Conservation (phyloP, 2,329 filamentous ascomycete genomes). For the Drechslera avenae region DNA sequence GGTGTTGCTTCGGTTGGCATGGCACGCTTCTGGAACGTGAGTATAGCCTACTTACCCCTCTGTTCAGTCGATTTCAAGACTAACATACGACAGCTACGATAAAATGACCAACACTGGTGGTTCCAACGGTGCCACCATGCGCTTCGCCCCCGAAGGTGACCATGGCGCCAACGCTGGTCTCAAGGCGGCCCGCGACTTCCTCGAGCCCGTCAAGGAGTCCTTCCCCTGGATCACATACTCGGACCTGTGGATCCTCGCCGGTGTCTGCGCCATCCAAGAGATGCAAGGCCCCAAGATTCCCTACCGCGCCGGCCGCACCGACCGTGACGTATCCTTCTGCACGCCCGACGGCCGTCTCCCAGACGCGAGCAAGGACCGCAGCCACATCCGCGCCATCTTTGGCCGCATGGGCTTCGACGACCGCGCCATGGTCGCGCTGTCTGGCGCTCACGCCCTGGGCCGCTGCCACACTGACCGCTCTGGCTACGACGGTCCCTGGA, state of each 20-base stretch:
- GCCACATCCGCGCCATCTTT: constrained; percentile 89
- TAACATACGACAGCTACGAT: constrained; percentile 64
- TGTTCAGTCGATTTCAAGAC: neutral
- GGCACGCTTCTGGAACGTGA: constrained; percentile 87
- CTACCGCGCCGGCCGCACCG: constrained; percentile 83
- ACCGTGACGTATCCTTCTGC: constrained; percentile 81
- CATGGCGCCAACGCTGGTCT: constrained; percentile 96
- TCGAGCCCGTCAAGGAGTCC: constrained; percentile 85
- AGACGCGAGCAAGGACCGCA: constrained; percentile 76
- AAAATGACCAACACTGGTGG: constrained; percentile 86
- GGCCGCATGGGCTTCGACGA: constrained; percentile 98
- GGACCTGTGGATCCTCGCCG: constrained; percentile 92
- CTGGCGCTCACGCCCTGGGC: constrained; percentile 80
- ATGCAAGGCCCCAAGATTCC: constrained; percentile 88
- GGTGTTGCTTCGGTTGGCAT: constrained; percentile 86
- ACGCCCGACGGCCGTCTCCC: constrained; percentile 92
- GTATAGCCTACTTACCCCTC: constrained; percentile 12
- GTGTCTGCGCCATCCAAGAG: constrained; percentile 87
- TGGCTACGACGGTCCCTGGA: constrained; percentile 86
- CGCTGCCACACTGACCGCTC: constrained; percentile 89
- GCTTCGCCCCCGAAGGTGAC: constrained; percentile 84
- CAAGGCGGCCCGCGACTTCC: constrained; percentile 84
- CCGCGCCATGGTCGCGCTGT: constrained; percentile 90
- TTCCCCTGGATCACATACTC: constrained; percentile 97
- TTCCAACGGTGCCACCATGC: constrained; percentile 96